Base-by-base conservation (phyloP, 2,329 filamentous ascomycete species). In the Delphinella strobiligena region DNA sequence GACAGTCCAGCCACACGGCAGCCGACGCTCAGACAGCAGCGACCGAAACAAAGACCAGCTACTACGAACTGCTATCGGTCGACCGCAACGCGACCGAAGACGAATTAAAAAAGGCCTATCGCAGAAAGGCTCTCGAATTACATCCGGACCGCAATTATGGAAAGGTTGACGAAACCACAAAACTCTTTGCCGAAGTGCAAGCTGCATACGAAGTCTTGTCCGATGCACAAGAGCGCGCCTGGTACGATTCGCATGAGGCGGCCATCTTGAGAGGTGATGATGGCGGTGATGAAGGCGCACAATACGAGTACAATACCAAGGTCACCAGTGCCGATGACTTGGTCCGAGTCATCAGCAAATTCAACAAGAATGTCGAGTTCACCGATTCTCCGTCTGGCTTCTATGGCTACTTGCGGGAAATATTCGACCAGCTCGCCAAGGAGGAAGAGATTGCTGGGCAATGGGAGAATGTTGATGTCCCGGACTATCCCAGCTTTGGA, bases 31-130 rank as follows among this genome's bases (percentile, higher is more conserved):
- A 37, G 8, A 45, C 45, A 11, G 39, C 52, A 10, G 48, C 52
- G 19, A 51, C 37, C n/a, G 53, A 61, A 29, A 55, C 61, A 36
- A 88, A 84, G 62, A 82, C 74, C 27, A 85, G 81, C 58, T 89
- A 89, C 61, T 96, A 96, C 62, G 82, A 91, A 51, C 69, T 95
- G 27, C 72, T 96, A 4, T 78, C 72, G 4, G 67, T 95, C 12
- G 75, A 83, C 46, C 71, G 76, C 44, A 69, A 73, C 45, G 87
- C 86, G 24, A 78, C 78, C 4, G 82, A 88, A 33, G 83, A 93
- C 41, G 88, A 95, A 80, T 87, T 98, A 54, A 94, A 94, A 55
- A 93, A 86, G 54, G 87, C 88, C 11, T 98, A 98, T 61, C 78
- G 86, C 47, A 78, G 68, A 45, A 95, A 89, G 58, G 91, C 91